Percentiles rank a stretch among this genome's conserved stretches.
Conservation (phyloP, 1,284 basidiomycete species). For the Cystobasidium pallidum region DNA sequence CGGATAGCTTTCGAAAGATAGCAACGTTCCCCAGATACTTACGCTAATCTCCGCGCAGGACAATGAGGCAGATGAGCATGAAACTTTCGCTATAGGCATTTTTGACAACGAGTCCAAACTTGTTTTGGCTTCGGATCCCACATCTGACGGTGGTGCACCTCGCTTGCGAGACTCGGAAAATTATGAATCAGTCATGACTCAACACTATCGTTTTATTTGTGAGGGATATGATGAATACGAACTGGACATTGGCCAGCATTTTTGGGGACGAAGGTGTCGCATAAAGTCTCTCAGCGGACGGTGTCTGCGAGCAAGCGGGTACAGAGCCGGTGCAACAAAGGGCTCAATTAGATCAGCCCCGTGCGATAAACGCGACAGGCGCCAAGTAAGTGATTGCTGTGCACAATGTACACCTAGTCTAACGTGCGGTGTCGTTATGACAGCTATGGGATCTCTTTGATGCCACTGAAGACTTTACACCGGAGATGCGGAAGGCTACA, state of each 20-base stretch:
- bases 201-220: background rate
- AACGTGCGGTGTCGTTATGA: background rate
- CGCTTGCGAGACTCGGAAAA: background rate
- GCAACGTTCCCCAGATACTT: background rate
- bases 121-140: background rate
- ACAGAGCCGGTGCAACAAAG: background rate
- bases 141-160: background rate
- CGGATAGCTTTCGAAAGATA: background rate
- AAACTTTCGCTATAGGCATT: background rate
- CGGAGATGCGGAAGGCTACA: background rate
- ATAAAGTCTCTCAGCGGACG: background rate
- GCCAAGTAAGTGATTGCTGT: background rate
- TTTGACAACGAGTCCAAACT: background rate
- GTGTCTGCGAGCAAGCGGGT: background rate
- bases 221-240: background rate
- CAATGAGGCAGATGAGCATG: background rate
- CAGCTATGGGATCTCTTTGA: background rate
- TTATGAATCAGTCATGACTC: background rate
- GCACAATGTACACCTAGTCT: background rate
- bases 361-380: background rate
- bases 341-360: background rate
- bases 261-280: background rate
- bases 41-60: background rate
- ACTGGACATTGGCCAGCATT: background rate
- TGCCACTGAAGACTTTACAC: background rate